Evolutionary conservation across 2,329 filamentous ascomycete species (phyloP), one percentile per base, ranked within the genome.

Genomic region (Sodiomyces alkalinus): DNA sequence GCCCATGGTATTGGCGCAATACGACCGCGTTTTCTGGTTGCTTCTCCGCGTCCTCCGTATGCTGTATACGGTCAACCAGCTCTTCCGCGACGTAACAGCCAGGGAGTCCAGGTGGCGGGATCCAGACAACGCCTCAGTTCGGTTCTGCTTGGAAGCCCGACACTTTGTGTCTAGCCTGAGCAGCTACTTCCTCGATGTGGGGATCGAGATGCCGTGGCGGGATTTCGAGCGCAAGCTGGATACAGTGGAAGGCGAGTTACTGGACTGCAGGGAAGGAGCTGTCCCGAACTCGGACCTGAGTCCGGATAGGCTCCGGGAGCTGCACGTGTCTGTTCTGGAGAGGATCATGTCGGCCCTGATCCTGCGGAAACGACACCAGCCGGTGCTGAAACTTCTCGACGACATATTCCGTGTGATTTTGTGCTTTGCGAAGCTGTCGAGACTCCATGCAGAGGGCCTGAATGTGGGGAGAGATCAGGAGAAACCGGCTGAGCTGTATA

Each of bases 1-100:
- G 0, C 61, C 72, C 0, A 49, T 62, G 0, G 66, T 77, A 2
- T 55, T 96, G 8, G 58, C 73, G 30, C 83, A 83, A 40, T 96
- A 94, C 43, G 90, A 96, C 47, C 63, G 65, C 26, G 66, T 94
- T 19, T 96, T 94, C 57, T 80, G 74, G 41, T 64, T 82, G 11
- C 56, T 94, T 1, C 59, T 96, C 3, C 73, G 81, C 3, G 57
- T 92, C 1, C 51, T 83, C 9, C 73, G 90, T 19, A 76, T 94
- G 68, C 58, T 83, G 4, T 86, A 79, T 35, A 74, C 86, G 1
- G 69, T 78, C 8, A 71, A 74, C 30, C 64, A 72, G 33, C 58
- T 83, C 6, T 70, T 70, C 36, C 64, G 64, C 14, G 67, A 76
- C 41, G 60, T 68, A 2, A 67, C 56, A 30, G 44, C 48, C 4